phyloP scores from a whole-genome alignment of 106 monocot genomes.

The Triglochin maritima region DNA sequence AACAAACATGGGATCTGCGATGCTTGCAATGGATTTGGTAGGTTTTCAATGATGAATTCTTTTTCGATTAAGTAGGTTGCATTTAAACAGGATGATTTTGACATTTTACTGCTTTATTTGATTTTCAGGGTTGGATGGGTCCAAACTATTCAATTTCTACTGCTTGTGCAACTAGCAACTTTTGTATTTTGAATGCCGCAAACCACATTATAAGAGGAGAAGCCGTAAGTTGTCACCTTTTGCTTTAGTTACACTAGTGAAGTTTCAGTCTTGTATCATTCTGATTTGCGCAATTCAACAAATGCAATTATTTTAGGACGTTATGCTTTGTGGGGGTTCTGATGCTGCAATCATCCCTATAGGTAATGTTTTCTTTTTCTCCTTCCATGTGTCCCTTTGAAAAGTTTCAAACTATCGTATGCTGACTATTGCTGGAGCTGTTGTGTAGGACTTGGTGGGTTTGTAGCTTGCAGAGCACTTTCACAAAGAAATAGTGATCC shows the following conservation, averaged over 20 bases:
- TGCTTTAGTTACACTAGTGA: neutral
- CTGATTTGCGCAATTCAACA: neutral
- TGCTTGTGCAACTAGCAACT: conserved; percentile 31
- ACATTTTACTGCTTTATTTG: conserved; percentile 1
- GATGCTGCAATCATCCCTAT: conserved; percentile 93
- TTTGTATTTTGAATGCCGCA: conserved; percentile 29
- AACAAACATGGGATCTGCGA: conserved; percentile 30
- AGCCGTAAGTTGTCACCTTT: conserved; percentile 17
- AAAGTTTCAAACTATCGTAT: neutral
- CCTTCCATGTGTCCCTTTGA: neutral
- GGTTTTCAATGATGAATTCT: neutral
- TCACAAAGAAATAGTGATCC: conserved; percentile 89
- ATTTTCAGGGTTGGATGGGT: conserved; percentile 32
- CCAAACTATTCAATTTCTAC: conserved; percentile 34
- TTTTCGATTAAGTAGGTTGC: neutral
- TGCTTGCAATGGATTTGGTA: conserved; percentile 36
- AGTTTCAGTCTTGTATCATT: neutral
- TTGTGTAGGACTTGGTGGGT: conserved; percentile 7
- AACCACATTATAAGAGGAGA: conserved; percentile 31
- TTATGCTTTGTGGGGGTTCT: conserved; percentile 99
- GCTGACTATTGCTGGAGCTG: neutral
- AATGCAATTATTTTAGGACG: conserved; percentile 38
- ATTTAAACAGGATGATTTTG: neutral
- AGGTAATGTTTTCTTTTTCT: conserved; percentile 26
- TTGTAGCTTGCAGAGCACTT: conserved; percentile 95